Evolutionary conservation across 768 basidiomycete species (phyloP), one percentile per base, ranked within the genome.

Genomic region (Heimioporus sp.): DNA sequence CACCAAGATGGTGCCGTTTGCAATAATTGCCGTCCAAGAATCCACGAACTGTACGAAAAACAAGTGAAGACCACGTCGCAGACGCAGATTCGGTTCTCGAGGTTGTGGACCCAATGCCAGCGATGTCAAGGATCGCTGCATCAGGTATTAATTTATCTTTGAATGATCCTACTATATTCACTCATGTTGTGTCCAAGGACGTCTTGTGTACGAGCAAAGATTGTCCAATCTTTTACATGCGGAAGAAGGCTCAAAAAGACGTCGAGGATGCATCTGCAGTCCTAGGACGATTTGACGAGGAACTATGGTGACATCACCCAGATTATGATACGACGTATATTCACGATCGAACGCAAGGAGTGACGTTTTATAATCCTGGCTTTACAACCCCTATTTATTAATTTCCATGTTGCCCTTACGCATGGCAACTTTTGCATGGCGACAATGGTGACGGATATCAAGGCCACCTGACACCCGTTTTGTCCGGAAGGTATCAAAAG

Each of bases 71-170:
- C 74, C 7, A 82, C 90, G 0, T 94, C 95, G 0, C 81, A 83
- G 19, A 74, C 87, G 41, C 92, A 99, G 76, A 86, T 95, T 8
- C 85, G 90, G 43, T 98, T 97, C 68, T 90, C 96, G 17, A 82
- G 95, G 44, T 69, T 99, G 20, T 99, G 97, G 97, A 98, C 97
- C 2, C 96, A 98, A 65, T 99, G 97, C 61, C 97, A 99, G 65
- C 82, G 97, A 21, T 99, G 97, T 75, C 97, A 99, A 66, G 97
- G 97, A 13, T 99, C 97, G 16, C 76, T 99, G 43, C 97, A 99
- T 73, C 94, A 97, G 76, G 87, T 87, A 28, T 68, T 58, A 13
- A 21, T 28, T 28, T 15, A 40, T 5, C 43, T 6, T 28, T 35
- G 13, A 19, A 44, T 24, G 2, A 5, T 12, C 16, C 13, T 13